Base-by-base conservation (phyloP, 805 yeast genomes). In the Myxozyma vanderwaltii region DNA sequence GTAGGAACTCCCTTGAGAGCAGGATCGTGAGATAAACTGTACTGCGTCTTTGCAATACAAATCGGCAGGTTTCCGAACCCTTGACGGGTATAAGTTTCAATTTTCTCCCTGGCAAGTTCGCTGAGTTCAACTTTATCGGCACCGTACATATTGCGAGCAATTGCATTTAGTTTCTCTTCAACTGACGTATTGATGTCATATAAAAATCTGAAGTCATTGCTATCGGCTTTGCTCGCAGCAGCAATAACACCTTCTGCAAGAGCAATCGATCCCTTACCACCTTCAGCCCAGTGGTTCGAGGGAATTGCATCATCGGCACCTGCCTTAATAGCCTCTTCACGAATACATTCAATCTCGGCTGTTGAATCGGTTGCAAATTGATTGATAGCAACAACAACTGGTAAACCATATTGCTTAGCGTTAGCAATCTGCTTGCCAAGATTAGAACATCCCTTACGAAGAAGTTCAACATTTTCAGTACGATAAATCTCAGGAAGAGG, bases 21-120 rank as follows among this genome's bases (percentile, higher is more conserved):
- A 41, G 98, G 91, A 75, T 92, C 98, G 72, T 91, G 97, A 2
- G 97, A 91, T 67, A 92, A 79, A 0, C 97, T 91, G 79, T 92
- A 92, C 76, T 92, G 99, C 1, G 99, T 92, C 81, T 92, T 92
- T 59, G 99, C 99, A 70, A 92, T 88, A 77, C 99, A 92, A 68
- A 92, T 86, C 58, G 98, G 99, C 72, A 92, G 79, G 71, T 90
- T 83, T 63, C 86, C 91, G 74, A 87, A 92, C 1, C 97, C 97
- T 78, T 91, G 96, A 51, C 79, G 74, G 35, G 90, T 86, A 77
- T 90, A 91, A 57, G 84, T 81, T 62, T 85, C 90, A 65, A 92
- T 85, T 76, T 91, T 91, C 70, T 82, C 78, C 66, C 82, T 82
- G 40, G 98, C 98, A 65, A 84, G 82, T 26, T 89, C 91, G 46